Base-by-base conservation (phyloP, 768 basidiomycete species). In the Termitomyces sp. region DNA sequence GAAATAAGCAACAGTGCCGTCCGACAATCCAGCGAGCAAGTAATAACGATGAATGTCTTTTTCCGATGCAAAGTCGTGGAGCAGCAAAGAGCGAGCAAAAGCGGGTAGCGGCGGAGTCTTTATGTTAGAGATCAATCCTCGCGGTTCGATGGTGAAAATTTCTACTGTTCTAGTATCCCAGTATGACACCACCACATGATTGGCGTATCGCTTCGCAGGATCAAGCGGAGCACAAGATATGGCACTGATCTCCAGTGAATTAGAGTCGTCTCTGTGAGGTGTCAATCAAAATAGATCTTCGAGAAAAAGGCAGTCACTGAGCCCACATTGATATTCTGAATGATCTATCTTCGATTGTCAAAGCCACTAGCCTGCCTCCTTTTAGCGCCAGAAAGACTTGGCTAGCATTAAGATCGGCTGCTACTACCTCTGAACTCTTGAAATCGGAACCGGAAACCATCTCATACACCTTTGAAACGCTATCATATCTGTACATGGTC, bases 91-190 rank as follows among this genome's bases (percentile, higher is more conserved):
- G 63, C 78, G 73, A 42, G 77, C 73, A 38, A 79, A 66, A 4
- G 76, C 73, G 15, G 75, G 72, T 30, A 80, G 68, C 8, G 67
- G 66, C 26, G 59, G 67, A 9, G 70, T 73, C 66, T 68, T 70
- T 58, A 70, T 75, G 1, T 77, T 55, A 9, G 68, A 68, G 45
- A 58, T 59, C 38, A 76, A 63, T 1, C 62, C 60, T 28, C 61
- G 61, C 55, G 21, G 60, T 14, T 62, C 62, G 8, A 75, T 66
- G 4, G 67, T 64, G 53, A 89, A 72, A 35, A 94, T 70, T 62
- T 84, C 77, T 41, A 94, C 76, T 8, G 68, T 63, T 61, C 86
- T 87, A 3, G 80, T 79, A 21, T 78, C 79, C 92, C 94, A 96
- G 62, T 89, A 89, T 0, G 85, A 82, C n/a, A 88, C 83, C 0